Conservation (phyloP, 441 rosid genomes). For the Flueggea neowawraea region DNA sequence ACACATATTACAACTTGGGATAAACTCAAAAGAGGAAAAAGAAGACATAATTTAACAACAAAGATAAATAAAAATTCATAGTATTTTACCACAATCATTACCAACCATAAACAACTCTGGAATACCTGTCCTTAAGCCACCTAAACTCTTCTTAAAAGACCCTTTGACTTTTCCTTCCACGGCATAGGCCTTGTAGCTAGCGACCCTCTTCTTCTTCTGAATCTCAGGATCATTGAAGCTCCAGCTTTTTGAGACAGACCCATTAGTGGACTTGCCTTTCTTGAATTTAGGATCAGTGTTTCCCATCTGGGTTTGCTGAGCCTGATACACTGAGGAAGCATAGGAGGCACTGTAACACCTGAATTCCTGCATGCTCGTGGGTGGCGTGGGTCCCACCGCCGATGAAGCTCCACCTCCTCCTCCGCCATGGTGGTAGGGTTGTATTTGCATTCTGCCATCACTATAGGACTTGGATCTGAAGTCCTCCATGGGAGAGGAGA, state of each 20-base stretch:
- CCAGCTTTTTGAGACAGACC: conserved; percentile 41
- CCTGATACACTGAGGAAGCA: conserved; percentile 30
- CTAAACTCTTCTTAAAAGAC: conserved; percentile 60
- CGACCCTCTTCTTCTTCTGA: conserved; percentile 72
- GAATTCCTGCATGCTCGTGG: conserved; percentile 52
- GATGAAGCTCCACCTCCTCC: conserved; percentile 10
- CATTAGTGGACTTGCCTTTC: conserved; percentile 43
- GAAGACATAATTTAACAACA: too few relatives aligned
- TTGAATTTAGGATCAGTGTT: conserved; percentile 32
- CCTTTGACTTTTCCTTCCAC: conserved; percentile 74
- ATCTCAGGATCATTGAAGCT: conserved; percentile 55
- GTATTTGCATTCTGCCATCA: conserved; percentile 33
- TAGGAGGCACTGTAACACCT: conserved; percentile 61
- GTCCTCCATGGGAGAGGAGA: conserved; percentile 38
- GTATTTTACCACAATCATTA: conserved; percentile 6
- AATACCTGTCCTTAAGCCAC: conserved; percentile 55
- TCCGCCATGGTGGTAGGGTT: conserved; percentile 11
- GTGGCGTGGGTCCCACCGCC: conserved; percentile 7
- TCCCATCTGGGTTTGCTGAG: conserved; percentile 27
- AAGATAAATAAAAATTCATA: too few relatives aligned
- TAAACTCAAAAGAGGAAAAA: not conserved
- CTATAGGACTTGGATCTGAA: conserved; percentile 46
- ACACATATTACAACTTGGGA: conserved; percentile 1
- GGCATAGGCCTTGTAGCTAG: conserved; percentile 59
- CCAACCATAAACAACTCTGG: conserved; percentile 46